Percentiles rank a stretch among this genome's conserved stretches.
These are phyloP conservation scores for Curvularia verruculosa DNA, from an alignment of 2,329 filamentous ascomycete species.

Conservation along the genomic window DNA sequence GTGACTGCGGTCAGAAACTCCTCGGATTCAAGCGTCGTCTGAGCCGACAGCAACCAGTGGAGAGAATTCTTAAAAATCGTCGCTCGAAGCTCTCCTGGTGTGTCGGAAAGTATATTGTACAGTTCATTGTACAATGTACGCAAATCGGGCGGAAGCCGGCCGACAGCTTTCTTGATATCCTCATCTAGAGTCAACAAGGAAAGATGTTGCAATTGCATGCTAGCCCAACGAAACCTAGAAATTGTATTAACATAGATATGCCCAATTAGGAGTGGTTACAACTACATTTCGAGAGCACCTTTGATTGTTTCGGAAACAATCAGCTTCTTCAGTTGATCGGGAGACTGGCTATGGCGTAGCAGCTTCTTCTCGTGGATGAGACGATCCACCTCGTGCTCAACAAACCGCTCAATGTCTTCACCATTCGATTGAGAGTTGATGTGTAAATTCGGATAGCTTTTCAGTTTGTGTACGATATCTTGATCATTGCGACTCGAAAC, in stretches of 20 bases:
- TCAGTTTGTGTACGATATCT: constrained; percentile 24
- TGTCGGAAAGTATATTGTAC: neutral
- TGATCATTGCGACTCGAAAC: constrained; percentile 45
- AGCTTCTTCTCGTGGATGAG: neutral
- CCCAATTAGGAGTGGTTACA: neutral
- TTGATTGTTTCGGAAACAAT: neutral
- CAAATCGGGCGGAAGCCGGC: neutral
- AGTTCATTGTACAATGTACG: neutral
- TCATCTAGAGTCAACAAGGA: constrained; percentile 23
- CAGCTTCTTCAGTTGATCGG: neutral
- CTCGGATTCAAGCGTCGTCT: neutral
- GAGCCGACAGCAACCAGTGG: neutral
- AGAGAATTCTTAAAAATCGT: neutral
- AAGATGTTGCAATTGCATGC: constrained; percentile 38
- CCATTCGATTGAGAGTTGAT: neutral
- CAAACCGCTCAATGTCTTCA: neutral
- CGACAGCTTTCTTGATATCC: constrained; percentile 22
- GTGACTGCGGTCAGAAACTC: neutral
- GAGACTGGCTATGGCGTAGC: neutral
- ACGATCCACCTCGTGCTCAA: neutral
- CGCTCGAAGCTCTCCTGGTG: neutral
- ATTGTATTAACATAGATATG: neutral
- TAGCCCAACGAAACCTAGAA: constrained; percentile 43
- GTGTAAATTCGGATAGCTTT: constrained; percentile 30
- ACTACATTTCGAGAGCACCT: neutral